Base-by-base conservation (phyloP, 257 asterid species). In the Paulownia fortunei region DNA sequence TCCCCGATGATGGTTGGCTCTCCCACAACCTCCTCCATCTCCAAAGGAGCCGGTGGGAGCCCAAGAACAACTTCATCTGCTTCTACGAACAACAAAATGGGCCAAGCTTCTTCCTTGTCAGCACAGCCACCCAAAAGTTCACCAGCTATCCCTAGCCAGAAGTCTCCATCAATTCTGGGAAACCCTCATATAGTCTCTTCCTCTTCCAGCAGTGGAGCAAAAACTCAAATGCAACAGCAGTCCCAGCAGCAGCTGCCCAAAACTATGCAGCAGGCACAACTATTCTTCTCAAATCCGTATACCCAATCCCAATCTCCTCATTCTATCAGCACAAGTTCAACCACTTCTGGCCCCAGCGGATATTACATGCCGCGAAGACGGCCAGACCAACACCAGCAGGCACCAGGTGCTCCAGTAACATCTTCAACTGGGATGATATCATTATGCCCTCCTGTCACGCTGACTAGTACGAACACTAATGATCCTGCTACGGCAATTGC, bases 401-500 rank as follows among this genome's bases (percentile, higher is more conserved):
- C 81, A 6, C 84, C 75, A 0, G 90, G 88, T 41, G 84, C 86
- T 55, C 83, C 86, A 0, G 78, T 79, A 0, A 64, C 85, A 0
- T 79, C 92, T 6, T 81, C 94, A 7, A 65, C 79, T 52, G 97
- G 95, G 69, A 79, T 82, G 78, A 52, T 91, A 58, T 86, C 96
- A 0, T 49, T 90, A 41, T 81, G 84, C 62, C 76, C 87, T 79
- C 82, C 90, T 26, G 90, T 73, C 18, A 75, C 91, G 0, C 47
- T 80, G 41, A 65, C 85, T 27, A 83, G 89, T 58, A 75, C 88
- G 15, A 81, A 74, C 78, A 91, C 97, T 1, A 88, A 87, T 13
- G 98, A 95, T 84, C 99, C 99, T 1, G 91, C 97, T 32, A 95
- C 93, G 81, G 97, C 98, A 36, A 87, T 91, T 19, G 97, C 97